Evolutionary conservation across 352 stramenopile genomes (phyloP).

Genomic region (Phytophthora boehmeriae): DNA sequence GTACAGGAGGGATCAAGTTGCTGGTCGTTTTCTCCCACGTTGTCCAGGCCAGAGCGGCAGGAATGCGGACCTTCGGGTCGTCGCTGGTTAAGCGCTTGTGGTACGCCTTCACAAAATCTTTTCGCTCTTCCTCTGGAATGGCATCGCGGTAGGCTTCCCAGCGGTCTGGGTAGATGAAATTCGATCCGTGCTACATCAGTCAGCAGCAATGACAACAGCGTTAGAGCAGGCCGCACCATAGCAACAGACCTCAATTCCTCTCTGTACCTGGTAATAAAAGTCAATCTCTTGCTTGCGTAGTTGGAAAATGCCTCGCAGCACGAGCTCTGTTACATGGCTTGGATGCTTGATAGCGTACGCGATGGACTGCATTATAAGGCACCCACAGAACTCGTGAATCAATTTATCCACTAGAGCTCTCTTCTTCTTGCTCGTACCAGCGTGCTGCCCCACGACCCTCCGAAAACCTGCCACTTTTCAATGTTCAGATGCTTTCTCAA

Average conservation of each 20-base stretch:
- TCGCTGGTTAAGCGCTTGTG: conserved; percentile 88
- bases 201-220: background rate
- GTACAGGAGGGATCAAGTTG: conserved; percentile 76
- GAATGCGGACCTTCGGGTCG: conserved; percentile 80
- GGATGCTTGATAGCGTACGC: conserved; percentile 93
- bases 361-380: conserved; percentile 63
- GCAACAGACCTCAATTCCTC: background rate
- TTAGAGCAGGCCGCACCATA: background rate
- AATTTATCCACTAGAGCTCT: background rate
- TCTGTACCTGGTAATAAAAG: conserved; percentile 93
- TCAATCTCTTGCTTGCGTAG: conserved; percentile 92
- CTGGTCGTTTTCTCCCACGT: conserved; percentile 91
- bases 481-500: conserved; percentile 86
- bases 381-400: background rate
- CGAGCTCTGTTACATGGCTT: conserved; percentile 77
- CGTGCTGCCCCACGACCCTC: conserved; percentile 95
- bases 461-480: conserved; percentile 94
- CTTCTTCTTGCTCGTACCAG: conserved; percentile 48
- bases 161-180: conserved; percentile 90
- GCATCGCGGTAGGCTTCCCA: conserved; percentile 90
- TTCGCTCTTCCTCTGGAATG: conserved; percentile 87
- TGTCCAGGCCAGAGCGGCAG: conserved; percentile 90
- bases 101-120: conserved; percentile 87
- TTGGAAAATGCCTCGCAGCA: conserved; percentile 94
- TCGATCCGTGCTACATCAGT: conserved; percentile 70